phyloP scores from a whole-genome alignment of 257 asterid species.

The Plantago elongata region DNA sequence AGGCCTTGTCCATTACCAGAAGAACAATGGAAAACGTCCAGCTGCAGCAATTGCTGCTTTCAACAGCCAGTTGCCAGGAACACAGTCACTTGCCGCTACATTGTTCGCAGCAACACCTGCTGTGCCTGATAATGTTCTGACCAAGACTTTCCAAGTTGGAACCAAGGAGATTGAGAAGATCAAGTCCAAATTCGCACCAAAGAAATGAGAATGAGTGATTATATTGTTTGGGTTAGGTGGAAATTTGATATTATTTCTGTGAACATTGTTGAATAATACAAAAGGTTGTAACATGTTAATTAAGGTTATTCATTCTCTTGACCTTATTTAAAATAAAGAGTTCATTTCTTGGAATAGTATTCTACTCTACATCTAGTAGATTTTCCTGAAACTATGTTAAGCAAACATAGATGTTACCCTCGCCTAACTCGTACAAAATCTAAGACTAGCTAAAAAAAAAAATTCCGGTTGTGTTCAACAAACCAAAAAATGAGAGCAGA shows the following conservation, averaged over 20 bases:
- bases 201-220: slow-evolving; percentile 2
- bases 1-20: slow-evolving; percentile 71
- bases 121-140: slow-evolving; percentile 59
- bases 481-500: too few species aligned
- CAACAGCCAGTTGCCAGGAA: slow-evolving; percentile 78
- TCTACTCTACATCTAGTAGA: too few species aligned
- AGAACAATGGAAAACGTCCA: slow-evolving; percentile 46
- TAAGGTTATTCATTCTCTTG: neutral
- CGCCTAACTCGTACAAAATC: too few species aligned
- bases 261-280: neutral
- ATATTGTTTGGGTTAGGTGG: slow-evolving; percentile 3
- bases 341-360: neutral
- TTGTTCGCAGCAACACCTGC: slow-evolving; percentile 50
- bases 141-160: slow-evolving; percentile 50
- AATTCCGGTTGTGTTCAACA: too few species aligned
- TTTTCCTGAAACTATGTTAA: too few species aligned
- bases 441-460: too few species aligned
- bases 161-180: slow-evolving; percentile 39
- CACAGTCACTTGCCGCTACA: slow-evolving; percentile 51
- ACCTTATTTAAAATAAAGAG: neutral
- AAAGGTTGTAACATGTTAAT: slow-evolving; percentile 1
- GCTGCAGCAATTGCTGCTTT: slow-evolving; percentile 63
- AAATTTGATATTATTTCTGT: slow-evolving; percentile 1
- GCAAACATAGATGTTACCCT: too few species aligned
- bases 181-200: slow-evolving; percentile 44